Percentiles rank a stretch among this genome's conserved stretches.
phyloP scores from a whole-genome alignment of 345 rosid species.

The Syzygium aqueum region DNA sequence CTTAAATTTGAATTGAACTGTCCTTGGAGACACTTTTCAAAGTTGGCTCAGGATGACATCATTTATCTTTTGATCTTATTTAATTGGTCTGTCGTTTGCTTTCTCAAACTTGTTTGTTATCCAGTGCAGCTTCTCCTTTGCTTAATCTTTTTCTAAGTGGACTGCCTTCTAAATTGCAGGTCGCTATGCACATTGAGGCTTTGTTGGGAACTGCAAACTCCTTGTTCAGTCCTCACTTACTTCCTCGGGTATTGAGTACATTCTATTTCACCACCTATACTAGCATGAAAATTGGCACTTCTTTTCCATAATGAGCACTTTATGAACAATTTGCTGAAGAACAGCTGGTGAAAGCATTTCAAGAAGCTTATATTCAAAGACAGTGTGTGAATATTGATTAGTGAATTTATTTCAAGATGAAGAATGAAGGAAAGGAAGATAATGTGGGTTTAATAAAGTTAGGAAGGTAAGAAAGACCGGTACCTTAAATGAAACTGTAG shows the following conservation, averaged over 20 bases:
- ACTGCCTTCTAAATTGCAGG: slow-evolving; percentile 21
- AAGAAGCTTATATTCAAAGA: not conserved
- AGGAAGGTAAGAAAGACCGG: not conserved
- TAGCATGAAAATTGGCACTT: not conserved
- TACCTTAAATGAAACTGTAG: not conserved
- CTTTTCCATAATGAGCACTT: not conserved
- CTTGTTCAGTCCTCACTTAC: slow-evolving; percentile 42
- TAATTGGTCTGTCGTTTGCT: not conserved
- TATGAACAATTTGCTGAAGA: not conserved
- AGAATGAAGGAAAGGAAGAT: not conserved
- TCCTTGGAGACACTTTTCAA: not conserved
- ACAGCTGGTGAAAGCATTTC: not conserved
- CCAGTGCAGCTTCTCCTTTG: not conserved
- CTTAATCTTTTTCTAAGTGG: not conserved
- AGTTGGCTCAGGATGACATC: not conserved
- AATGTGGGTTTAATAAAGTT: not conserved
- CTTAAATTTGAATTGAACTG: not conserved
- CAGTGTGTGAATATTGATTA: not conserved
- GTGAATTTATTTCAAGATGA: not conserved
- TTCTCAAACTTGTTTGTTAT: not conserved
- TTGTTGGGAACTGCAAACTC: slow-evolving; percentile 46
- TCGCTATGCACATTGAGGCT: slow-evolving; percentile 53
- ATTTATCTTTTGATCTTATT: not conserved
- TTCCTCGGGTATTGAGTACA: slow-evolving; percentile 34
- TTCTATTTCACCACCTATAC: not conserved